phyloP scores from a whole-genome alignment of 352 stramenopile genomes.

The Phytophthora nicotianae region DNA sequence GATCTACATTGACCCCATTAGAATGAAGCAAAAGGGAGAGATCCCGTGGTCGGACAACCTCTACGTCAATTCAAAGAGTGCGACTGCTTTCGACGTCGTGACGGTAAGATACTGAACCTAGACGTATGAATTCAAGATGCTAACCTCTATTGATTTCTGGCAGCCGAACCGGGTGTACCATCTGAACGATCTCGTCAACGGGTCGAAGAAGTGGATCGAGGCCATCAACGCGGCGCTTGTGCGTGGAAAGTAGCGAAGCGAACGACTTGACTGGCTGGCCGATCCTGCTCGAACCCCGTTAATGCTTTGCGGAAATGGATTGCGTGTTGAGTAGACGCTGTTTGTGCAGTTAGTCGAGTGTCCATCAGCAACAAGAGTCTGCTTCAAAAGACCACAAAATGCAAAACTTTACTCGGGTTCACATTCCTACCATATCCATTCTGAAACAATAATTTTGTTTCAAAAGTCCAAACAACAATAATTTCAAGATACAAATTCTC shows the following conservation, averaged over 20 bases:
- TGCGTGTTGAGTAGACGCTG: conserved; percentile 43
- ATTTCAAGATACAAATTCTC: conserved; percentile 21
- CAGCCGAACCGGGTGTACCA: conserved; percentile 89
- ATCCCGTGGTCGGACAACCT: conserved; percentile 88
- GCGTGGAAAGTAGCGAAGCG: conserved; percentile 52
- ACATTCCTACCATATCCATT: not conserved
- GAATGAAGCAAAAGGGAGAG: conserved; percentile 91
- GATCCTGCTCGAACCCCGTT: conserved; percentile 19
- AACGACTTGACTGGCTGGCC: conserved; percentile 25
- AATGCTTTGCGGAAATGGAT: conserved; percentile 30
- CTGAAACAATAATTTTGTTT: not conserved
- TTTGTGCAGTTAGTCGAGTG: conserved; percentile 29
- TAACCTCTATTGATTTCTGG: conserved; percentile 14
- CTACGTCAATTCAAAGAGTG: conserved; percentile 88
- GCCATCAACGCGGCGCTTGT: conserved; percentile 87
- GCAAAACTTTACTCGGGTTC: conserved; percentile 19
- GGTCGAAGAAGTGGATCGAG: conserved; percentile 91
- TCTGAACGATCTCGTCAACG: conserved; percentile 88
- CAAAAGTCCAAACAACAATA: not conserved
- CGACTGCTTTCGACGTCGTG: conserved; percentile 85
- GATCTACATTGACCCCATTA: conserved; percentile 92
- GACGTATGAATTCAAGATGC: not conserved
- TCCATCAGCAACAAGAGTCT: conserved; percentile 20
- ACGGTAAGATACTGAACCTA: conserved; percentile 50
- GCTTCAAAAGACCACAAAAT: conserved; percentile 22